Evolutionary conservation across 805 yeast genomes (phyloP).

Genomic region (Komagataella kurtzmanii): DNA sequence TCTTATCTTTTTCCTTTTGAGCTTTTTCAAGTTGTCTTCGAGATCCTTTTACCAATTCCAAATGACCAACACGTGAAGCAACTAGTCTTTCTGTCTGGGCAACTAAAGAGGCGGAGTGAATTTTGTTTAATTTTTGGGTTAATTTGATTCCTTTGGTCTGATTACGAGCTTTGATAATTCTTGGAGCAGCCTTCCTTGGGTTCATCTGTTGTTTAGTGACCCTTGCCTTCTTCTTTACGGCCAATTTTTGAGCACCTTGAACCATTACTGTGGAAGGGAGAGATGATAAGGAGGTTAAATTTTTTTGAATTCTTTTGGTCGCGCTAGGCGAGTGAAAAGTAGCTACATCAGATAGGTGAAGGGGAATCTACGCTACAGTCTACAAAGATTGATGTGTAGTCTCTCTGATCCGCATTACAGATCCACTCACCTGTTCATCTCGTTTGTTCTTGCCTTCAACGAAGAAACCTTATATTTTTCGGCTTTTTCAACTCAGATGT

Average conservation of each 20-base stretch:
- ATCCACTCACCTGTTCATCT: too few relatives aligned
- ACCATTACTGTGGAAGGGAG: constrained; percentile 31
- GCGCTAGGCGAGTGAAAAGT: neutral
- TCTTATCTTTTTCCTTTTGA: constrained; percentile 26
- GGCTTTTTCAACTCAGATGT: too few relatives aligned
- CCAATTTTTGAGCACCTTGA: constrained; percentile 57
- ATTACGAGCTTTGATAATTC: constrained; percentile 49
- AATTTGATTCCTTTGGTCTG: constrained; percentile 24
- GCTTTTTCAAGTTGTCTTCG: constrained; percentile 68
- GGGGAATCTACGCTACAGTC: too few relatives aligned
- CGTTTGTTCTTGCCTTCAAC: too few relatives aligned
- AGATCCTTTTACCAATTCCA: constrained; percentile 83
- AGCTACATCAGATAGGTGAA: too few relatives aligned
- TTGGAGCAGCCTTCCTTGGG: constrained; percentile 64
- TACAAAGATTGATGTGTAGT: too few relatives aligned
- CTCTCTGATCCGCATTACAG: too few relatives aligned
- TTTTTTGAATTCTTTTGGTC: neutral
- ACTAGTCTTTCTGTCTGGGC: constrained; percentile 72
- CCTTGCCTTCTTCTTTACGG: constrained; percentile 33
- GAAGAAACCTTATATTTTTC: too few relatives aligned
- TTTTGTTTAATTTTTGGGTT: constrained; percentile 42
- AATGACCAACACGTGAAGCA: constrained; percentile 85
- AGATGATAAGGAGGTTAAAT: neutral
- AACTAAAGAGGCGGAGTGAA: constrained; percentile 38
- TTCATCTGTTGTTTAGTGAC: constrained; percentile 54